Conservation (phyloP, 176 grass and related monocot species). For the Dactylis glomerata region DNA sequence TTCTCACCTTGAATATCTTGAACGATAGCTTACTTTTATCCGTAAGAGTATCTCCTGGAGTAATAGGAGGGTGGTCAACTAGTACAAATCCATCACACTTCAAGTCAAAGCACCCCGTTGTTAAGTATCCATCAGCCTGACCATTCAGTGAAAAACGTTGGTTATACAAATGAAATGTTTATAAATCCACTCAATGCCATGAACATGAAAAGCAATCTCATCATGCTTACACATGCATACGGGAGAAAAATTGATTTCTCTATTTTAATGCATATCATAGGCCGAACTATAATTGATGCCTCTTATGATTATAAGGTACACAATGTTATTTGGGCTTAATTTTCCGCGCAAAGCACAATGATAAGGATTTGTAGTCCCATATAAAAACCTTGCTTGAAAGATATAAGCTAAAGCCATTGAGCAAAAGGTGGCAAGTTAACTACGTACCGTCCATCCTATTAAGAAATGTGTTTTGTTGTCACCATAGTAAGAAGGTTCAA, state of each 20-base stretch:
- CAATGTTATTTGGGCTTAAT: background rate
- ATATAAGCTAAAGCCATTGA: background rate
- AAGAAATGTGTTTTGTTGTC: conserved; percentile 25
- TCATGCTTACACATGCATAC: background rate
- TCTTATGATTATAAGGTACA: background rate
- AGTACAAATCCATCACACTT: background rate
- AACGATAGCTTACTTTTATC: background rate
- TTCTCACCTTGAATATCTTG: conserved; percentile 16
- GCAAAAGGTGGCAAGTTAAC: background rate
- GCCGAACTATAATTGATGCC: background rate
- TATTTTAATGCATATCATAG: background rate
- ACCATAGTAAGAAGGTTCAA: conserved; percentile 1
- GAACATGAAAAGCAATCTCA: background rate
- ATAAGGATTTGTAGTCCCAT: background rate
- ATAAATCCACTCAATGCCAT: background rate
- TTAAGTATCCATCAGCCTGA: background rate
- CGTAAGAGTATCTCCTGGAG: background rate
- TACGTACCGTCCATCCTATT: conserved; percentile 11
- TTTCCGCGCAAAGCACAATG: background rate
- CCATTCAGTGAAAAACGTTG: background rate
- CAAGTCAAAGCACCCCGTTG: background rate
- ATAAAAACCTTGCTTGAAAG: background rate
- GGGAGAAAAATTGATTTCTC: background rate
- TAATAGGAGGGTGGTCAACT: background rate
- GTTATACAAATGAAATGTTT: background rate